These are phyloP conservation scores for Wickerhamiella sergipiensis DNA, from an alignment of 805 yeast genomes.

Conservation along the genomic window DNA sequence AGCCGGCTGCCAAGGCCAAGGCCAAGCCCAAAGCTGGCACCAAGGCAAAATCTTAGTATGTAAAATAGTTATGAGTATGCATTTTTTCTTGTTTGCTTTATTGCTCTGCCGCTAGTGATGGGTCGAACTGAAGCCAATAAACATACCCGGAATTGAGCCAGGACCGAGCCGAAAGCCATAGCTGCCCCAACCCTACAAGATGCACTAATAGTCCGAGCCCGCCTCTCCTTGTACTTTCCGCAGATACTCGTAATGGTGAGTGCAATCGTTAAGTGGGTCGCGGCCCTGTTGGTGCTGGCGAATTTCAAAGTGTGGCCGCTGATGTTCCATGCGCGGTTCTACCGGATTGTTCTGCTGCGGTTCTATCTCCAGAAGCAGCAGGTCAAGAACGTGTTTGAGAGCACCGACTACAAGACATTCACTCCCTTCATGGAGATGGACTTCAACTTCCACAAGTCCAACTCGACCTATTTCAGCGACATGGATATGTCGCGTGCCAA, in stretches of 20 bases:
- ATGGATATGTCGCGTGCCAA: constrained; percentile 67
- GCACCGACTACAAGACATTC: constrained; percentile 33
- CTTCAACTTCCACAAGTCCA: constrained; percentile 74
- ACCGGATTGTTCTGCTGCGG: constrained; percentile 30
- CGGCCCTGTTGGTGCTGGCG: constrained; percentile 23
- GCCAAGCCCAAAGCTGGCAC: neutral
- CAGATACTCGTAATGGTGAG: neutral
- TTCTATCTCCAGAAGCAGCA: constrained; percentile 20
- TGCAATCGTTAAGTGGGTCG: constrained; percentile 4
- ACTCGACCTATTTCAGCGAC: constrained; percentile 72
- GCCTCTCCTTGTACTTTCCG: neutral
- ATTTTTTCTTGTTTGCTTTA: too few species aligned
- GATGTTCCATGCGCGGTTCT: constrained; percentile 53
- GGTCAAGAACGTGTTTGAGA: constrained; percentile 28
- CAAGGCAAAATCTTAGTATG: neutral
- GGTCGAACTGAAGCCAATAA: too few species aligned
- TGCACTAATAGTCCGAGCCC: neutral
- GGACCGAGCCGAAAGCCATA: neutral
- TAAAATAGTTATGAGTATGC: neutral
- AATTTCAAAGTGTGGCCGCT: constrained; percentile 56
- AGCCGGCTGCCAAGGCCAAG: neutral
- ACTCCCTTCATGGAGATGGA: constrained; percentile 75
- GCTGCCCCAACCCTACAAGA: neutral
- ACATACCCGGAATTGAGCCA: neutral
- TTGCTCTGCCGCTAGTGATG: too few species aligned